These are phyloP conservation scores for Chaetomium olivaceum DNA, from an alignment of 2,329 filamentous ascomycete species.

Conservation along the genomic window DNA sequence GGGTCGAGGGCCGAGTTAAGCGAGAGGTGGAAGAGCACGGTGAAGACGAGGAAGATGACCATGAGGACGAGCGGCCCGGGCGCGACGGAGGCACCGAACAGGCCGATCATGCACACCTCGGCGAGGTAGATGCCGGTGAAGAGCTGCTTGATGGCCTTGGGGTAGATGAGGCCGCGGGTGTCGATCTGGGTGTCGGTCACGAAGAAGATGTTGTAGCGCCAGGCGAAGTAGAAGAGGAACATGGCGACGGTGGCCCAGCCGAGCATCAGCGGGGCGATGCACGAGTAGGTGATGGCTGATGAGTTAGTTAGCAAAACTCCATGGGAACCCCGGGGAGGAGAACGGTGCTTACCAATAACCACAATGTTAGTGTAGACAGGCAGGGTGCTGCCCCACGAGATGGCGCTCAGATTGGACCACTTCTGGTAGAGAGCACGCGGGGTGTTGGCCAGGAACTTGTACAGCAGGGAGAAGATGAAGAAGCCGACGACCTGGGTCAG, in stretches of 20 bases:
- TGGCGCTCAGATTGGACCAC: conserved; percentile 70
- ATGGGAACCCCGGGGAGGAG: neutral
- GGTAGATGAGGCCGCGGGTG: conserved; percentile 84
- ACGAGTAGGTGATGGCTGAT: conserved; percentile 77
- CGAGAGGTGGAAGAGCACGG: conserved; percentile 71
- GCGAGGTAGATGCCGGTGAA: conserved; percentile 81
- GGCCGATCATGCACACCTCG: conserved; percentile 78
- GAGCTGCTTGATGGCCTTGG: conserved; percentile 82
- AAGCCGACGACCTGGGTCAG: conserved; percentile 73
- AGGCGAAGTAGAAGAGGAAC: conserved; percentile 80
- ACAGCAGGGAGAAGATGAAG: conserved; percentile 70
- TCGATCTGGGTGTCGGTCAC: conserved; percentile 81
- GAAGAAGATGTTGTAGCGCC: conserved; percentile 87
- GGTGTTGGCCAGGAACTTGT: conserved; percentile 72
- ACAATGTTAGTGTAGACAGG: conserved; percentile 80
- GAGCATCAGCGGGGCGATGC: conserved; percentile 82
- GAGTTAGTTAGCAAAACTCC: conserved; percentile 26
- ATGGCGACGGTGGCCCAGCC: conserved; percentile 79
- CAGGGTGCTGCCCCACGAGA: conserved; percentile 82
- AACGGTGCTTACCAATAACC: conserved; percentile 64
- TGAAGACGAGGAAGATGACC: conserved; percentile 74
- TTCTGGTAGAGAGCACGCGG: conserved; percentile 78
- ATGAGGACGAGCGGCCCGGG: conserved; percentile 73
- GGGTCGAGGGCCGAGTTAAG: conserved; percentile 74
- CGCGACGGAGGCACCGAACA: conserved; percentile 71